These are phyloP conservation scores for Cryptococcus sp. DNA, from an alignment of 1,284 basidiomycete species.

Conservation along the genomic window DNA sequence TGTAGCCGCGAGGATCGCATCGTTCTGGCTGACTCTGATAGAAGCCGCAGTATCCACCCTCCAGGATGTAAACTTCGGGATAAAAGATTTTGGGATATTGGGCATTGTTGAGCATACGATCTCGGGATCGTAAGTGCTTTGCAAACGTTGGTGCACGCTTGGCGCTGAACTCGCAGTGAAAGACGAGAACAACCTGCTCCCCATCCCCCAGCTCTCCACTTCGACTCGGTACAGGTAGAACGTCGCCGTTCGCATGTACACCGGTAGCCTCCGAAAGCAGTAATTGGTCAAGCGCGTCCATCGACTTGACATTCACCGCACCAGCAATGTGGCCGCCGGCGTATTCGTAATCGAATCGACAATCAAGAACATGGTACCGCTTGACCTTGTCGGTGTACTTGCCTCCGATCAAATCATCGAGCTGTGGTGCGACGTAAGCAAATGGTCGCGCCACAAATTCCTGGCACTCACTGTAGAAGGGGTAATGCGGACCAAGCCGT, in stretches of 20 bases:
- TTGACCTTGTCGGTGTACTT: slow-evolving; percentile 65
- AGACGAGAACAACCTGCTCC: slow-evolving; percentile 82
- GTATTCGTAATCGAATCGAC: slow-evolving; percentile 97
- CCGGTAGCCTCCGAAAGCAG: slow-evolving; percentile 62
- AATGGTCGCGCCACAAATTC: neutral
- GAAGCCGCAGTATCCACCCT: slow-evolving; percentile 92
- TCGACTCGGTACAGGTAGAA: slow-evolving; percentile 71
- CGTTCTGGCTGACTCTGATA: slow-evolving; percentile 58
- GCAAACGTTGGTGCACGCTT: slow-evolving; percentile 96
- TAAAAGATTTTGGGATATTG: slow-evolving; percentile 92
- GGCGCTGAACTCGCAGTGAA: slow-evolving; percentile 97
- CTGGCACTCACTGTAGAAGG: slow-evolving; percentile 66
- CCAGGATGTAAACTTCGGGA: slow-evolving; percentile 94
- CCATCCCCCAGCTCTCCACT: slow-evolving; percentile 66
- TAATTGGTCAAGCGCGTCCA: slow-evolving; percentile 74
- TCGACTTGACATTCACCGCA: slow-evolving; percentile 89
- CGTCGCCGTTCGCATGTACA: slow-evolving; percentile 50
- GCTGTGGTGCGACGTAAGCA: slow-evolving; percentile 54
- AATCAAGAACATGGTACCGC: slow-evolving; percentile 83
- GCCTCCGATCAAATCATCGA: slow-evolving; percentile 74
- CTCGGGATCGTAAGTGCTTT: slow-evolving; percentile 85
- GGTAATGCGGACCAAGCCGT: slow-evolving; percentile 90
- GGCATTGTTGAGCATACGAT: slow-evolving; percentile 82
- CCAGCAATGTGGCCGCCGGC: slow-evolving; percentile 89
- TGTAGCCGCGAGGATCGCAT: slow-evolving; percentile 80